Evolutionary conservation across 805 yeast genomes (phyloP), one percentile per base, ranked within the genome.

Genomic region (Hanseniaspora vineae): DNA sequence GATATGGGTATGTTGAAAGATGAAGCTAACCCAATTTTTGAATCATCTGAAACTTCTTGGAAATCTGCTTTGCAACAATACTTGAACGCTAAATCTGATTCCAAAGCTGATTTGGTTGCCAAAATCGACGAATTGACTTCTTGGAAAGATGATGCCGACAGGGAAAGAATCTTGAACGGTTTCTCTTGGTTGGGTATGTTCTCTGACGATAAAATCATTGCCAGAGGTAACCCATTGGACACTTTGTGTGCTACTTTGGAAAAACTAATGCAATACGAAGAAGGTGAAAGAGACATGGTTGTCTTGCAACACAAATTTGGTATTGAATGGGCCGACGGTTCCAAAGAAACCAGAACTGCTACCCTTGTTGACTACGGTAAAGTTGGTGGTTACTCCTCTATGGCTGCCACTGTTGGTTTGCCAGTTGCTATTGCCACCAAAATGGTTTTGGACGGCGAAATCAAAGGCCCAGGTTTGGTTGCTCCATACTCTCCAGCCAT

Each of bases 391-490:
- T 92, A 90, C 80, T 83, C 95, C 39, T 89, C 97, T 35, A 92
- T 92, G 98, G 98, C 98, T 56, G 89, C 90, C 66, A 78, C 86
- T 54, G 98, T 92, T 48, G 98, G 98, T 73, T 90, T 88, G 54
- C 98, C 98, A 56, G 90, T 96, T 71, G 96, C 96, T 48, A 95
- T 92, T 65, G 98, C 97, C 31, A 75, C 84, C 50, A 78, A 79
- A 70, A 82, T 84, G 68, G 84, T 92, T 53, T 75, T 92, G 59
- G 78, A 84, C 56, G 96, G 96, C 55, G 77, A 81, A 49, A 74
- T 79, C 59, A 74, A 75, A 58, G 76, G 72, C 52, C 85, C 87
- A 49, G 98, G 98, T 58, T 75, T 92, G 64, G 74, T 80, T 57
- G 97, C 97, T 48, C 98, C 98, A 63, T 84, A 86, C 76, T 71